Evolutionary conservation across 352 stramenopile species (phyloP).

Genomic region (Globisporangium abappressorium): DNA sequence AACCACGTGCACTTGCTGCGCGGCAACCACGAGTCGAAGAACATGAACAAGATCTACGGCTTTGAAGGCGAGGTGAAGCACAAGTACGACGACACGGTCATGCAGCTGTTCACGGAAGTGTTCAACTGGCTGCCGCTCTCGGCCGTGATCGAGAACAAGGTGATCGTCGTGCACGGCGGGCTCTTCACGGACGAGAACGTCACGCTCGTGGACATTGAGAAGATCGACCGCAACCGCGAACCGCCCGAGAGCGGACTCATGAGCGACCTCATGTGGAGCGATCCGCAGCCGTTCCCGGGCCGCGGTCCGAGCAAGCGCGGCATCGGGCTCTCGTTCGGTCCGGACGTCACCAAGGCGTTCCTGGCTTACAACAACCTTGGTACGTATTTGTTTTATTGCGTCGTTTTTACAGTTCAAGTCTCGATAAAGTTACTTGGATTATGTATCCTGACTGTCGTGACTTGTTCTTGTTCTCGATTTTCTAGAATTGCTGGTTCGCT

Average conservation of each 20-base stretch:
- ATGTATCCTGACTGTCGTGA: conserved; percentile 6
- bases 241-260: conserved; percentile 92
- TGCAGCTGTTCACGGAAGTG: conserved; percentile 98
- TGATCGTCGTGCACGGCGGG: conserved; percentile 98
- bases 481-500: conserved; percentile 94
- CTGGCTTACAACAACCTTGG: conserved; percentile 95
- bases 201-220: conserved; percentile 92
- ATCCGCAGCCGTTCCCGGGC: conserved; percentile 96
- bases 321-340: conserved; percentile 97
- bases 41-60: conserved; percentile 99
- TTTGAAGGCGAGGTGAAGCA: conserved; percentile 99
- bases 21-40: conserved; percentile 99
- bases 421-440: conserved; percentile 3
- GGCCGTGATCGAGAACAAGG: conserved; percentile 91
- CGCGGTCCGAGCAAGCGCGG: conserved; percentile 94
- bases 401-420: background rate
- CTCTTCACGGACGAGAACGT: conserved; percentile 95
- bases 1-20: conserved; percentile 92
- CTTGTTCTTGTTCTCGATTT: conserved; percentile 2
- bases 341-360: conserved; percentile 97
- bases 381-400: conserved; percentile 21
- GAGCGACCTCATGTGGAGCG: conserved; percentile 93
- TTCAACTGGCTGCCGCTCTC: conserved; percentile 97
- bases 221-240: conserved; percentile 95
- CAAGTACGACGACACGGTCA: conserved; percentile 99